These are phyloP conservation scores for Limnomonas spitsbergensis DNA, from an alignment of 139 green algal genomes.

Conservation along the genomic window DNA sequence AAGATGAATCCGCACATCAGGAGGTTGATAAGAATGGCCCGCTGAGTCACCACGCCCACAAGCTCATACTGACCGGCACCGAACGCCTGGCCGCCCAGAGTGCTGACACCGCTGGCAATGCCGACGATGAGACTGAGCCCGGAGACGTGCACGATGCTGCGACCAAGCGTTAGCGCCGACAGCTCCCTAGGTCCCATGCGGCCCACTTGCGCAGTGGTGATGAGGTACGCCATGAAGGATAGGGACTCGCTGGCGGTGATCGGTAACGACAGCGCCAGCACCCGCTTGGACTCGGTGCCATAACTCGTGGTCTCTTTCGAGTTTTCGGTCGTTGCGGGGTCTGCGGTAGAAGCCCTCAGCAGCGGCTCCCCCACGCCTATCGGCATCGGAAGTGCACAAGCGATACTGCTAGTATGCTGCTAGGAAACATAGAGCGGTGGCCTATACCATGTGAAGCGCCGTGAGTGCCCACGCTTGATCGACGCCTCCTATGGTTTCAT, in stretches of 20 bases:
- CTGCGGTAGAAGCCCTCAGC: no score
- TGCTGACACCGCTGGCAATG: not conserved
- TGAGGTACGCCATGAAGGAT: not conserved
- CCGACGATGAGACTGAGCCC: not conserved
- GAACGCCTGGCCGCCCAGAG: not conserved
- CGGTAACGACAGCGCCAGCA: not conserved
- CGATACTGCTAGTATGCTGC: no score
- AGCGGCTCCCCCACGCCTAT: no score
- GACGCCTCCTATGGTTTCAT: no score
- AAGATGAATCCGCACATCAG: not conserved
- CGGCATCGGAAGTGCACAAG: no score
- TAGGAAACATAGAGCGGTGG: no score
- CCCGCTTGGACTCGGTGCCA: no score
- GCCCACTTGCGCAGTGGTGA: not conserved
- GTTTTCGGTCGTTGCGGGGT: no score
- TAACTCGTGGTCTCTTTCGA: no score
- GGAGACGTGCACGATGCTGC: not conserved
- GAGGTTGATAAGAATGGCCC: slow-evolving; percentile 13
- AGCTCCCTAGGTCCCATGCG: not conserved
- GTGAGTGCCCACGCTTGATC: no score
- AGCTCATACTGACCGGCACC: not conserved
- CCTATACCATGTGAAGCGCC: no score
- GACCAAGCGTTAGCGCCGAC: not conserved
- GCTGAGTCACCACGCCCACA: not conserved
- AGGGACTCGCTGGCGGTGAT: not conserved